A percentile compares a stretch with the other conserved stretches of the same genome.
phyloP scores from a whole-genome alignment of 2,329 filamentous ascomycete genomes.

The Venturia oleaginea region DNA sequence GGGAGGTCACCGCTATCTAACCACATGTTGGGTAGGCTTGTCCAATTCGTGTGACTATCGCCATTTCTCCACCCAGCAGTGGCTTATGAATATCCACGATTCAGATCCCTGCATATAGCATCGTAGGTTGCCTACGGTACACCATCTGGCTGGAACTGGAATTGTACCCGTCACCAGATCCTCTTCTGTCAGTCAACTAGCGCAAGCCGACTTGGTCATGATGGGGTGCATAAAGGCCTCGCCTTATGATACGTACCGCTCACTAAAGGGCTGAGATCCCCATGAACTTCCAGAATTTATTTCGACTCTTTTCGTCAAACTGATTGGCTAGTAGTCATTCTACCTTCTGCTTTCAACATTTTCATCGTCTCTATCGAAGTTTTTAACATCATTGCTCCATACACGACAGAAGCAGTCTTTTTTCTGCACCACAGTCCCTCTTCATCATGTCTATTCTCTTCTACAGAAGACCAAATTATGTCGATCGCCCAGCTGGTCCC shows the following conservation, averaged over 20 bases:
- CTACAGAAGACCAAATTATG: slow-evolving; percentile 16
- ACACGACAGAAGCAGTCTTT: background rate
- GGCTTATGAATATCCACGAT: background rate
- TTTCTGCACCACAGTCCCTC: background rate
- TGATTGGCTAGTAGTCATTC: background rate
- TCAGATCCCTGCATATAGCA: background rate
- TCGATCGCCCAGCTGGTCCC: slow-evolving; percentile 13
- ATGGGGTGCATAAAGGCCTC: background rate
- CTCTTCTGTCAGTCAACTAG: background rate
- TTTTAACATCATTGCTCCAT: background rate
- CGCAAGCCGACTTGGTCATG: background rate
- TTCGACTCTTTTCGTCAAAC: background rate
- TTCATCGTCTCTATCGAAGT: background rate
- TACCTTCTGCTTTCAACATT: background rate
- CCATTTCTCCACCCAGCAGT: background rate
- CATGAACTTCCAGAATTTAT: background rate
- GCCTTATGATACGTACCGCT: background rate
- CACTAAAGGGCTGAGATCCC: background rate
- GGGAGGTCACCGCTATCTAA: background rate
- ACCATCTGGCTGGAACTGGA: background rate
- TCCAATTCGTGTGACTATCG: background rate
- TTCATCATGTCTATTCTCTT: slow-evolving; percentile 17
- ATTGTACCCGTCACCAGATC: background rate
- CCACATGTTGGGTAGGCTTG: background rate
- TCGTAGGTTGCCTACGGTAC: background rate